Conservation (phyloP, 345 rosid genomes). For the Moricandia moricandioides region DNA sequence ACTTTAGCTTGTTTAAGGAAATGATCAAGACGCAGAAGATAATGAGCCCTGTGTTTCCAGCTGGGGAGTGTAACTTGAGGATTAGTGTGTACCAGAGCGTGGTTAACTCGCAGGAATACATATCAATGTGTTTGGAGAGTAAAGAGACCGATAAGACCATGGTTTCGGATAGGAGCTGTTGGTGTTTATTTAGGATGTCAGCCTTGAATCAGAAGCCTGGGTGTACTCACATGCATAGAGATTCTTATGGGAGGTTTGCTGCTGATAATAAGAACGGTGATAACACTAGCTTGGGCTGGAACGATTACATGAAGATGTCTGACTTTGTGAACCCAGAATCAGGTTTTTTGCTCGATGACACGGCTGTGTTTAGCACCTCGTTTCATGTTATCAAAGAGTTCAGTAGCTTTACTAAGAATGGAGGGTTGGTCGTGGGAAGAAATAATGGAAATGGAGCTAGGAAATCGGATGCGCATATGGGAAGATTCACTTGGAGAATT, state of each 20-base stretch:
- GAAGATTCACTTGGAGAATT: constrained; percentile 86
- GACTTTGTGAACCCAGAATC: constrained; percentile 74
- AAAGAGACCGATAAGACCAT: constrained; percentile 78
- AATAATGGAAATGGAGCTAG: constrained; percentile 54
- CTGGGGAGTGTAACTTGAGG: constrained; percentile 92
- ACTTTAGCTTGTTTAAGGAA: constrained; percentile 90
- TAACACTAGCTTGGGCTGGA: constrained; percentile 97
- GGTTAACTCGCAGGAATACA: constrained; percentile 72
- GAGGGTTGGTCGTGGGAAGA: constrained; percentile 60
- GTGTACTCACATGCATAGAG: constrained; percentile 84
- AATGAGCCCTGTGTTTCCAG: constrained; percentile 97
- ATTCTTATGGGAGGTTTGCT: constrained; percentile 89
- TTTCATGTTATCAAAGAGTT: constrained; percentile 93
- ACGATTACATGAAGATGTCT: constrained; percentile 89
- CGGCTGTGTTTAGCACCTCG: constrained; percentile 84
- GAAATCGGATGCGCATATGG: constrained; percentile 88
- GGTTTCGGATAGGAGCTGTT: constrained; percentile 79
- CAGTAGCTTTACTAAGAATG: constrained; percentile 68
- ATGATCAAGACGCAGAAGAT: constrained; percentile 98
- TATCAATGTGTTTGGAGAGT: constrained; percentile 98
- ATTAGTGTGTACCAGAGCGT: constrained; percentile 92
- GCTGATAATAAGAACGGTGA: constrained; percentile 95
- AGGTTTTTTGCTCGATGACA: constrained; percentile 81
- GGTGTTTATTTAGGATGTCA: constrained; percentile 99
- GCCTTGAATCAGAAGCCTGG: constrained; percentile 91